phyloP scores from a whole-genome alignment of 129 eudicot species.

The Centaurea solstitialis region DNA sequence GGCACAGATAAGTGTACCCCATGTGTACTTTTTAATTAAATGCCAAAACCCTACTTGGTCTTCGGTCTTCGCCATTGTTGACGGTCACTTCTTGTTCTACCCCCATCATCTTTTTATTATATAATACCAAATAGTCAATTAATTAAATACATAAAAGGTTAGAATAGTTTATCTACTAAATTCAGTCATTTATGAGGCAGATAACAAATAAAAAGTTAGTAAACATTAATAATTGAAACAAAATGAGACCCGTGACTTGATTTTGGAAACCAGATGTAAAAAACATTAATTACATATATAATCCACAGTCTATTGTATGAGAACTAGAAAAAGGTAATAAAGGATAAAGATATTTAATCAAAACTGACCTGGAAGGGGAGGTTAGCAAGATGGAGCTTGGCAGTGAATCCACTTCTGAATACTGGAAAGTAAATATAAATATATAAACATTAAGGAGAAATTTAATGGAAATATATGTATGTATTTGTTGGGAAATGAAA shows the following conservation, averaged over 20 bases:
- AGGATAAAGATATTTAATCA: neutral
- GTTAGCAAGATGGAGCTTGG: neutral
- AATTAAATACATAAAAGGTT: no score
- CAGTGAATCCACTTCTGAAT: neutral
- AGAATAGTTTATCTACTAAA: neutral
- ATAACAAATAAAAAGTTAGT: neutral
- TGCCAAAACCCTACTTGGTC: slow-evolving; percentile 16
- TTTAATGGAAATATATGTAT: neutral
- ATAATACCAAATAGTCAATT: no score
- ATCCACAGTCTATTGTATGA: neutral
- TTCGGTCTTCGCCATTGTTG: slow-evolving; percentile 14
- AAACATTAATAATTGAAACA: neutral
- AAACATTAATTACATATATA: no score
- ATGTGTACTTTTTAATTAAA: slow-evolving; percentile 15
- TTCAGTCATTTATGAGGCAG: neutral
- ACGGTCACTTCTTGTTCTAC: slow-evolving; percentile 11
- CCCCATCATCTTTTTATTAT: neutral
- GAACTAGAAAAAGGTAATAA: neutral
- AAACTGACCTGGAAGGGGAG: slow-evolving; percentile 3
- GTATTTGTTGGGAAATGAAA: neutral
- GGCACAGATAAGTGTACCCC: slow-evolving; percentile 9
- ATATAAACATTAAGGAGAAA: neutral
- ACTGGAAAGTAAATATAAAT: neutral
- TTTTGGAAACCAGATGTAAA: neutral
- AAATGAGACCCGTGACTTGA: neutral